Evolutionary conservation across 2,329 filamentous ascomycete species (phyloP), one percentile per base, ranked within the genome.

Genomic region (Hirsutella minnesotensis): DNA sequence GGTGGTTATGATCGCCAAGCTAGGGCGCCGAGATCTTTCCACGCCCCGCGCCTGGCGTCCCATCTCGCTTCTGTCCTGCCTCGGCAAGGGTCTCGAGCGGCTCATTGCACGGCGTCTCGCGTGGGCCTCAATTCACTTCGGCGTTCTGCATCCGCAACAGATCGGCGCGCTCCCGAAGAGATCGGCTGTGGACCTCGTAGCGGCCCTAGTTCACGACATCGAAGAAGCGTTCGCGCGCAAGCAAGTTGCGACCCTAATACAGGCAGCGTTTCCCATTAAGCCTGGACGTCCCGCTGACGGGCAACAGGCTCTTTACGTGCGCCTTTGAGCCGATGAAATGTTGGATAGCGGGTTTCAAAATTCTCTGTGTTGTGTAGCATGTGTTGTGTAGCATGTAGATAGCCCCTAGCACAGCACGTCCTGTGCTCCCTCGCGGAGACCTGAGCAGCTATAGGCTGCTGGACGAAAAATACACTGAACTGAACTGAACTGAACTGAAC

Each of bases 71-170:
- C 50, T 56, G 4, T 53, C 47, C 4, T 53, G 38, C 27, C 47
- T 59, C 3, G 46, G 53, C n/a, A 58, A 58, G 42, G 47, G 55
- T 2, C 48, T 57, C 9, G 51, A 58, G 42, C 44, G 50, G 15
- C 38, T 58, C 3, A 44, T 57, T 10, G 51, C 49, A 35, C 45
- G 45, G 38, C 42, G 48, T 29, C 42, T 56, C 9, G 48, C 47
- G 9, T 53, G 30, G 33, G 48, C 42, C 29, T 42, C 43, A 8
- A 49, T 55, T n/a, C 31, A 49, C 20, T 39, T 52, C 22, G 37
- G 44, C 4, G 46, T 55, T 30, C 42, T 57, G 3, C 42, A 51
- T 31, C 47, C 39, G 9, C 40, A 52, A 22, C 42, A 53, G 20
- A 49, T 46, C 9, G 44, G 49, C 9, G 51, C 52, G 4, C 54